Base-by-base conservation (phyloP, 805 yeast species). In the Ascoidea tarda region DNA sequence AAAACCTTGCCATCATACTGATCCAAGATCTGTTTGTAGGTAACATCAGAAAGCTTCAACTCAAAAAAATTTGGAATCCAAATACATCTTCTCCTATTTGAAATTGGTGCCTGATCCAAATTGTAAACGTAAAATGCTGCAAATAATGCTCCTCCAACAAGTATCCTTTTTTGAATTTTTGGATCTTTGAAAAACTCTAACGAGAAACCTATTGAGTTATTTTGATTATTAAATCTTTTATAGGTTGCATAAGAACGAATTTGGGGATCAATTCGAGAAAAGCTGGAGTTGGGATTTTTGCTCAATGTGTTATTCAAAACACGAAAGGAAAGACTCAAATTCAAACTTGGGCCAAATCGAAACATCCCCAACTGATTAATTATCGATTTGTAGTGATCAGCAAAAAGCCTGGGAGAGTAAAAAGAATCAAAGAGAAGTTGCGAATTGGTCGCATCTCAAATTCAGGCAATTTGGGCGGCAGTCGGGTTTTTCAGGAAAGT, bases 61-160 rank as follows among this genome's bases (percentile, higher is more conserved):
- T 87, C 96, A 38, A 84, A 57, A 70, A 81, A 76, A 50, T 74
- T 73, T 5, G 88, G 84, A 1, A 85, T 71, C 76, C 88, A 77
- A 62, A 89, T 77, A 60, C 88, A 77, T 57, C 97, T 71, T 33
- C 61, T 68, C 50, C 98, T 70, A 38, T 81, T 78, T 1, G 95
- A 81, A 32, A 83, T 82, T 0, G 96, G 96, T 0, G 96, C 96
- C 57, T 77, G 77, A 57, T 89, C 85, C 33, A 87, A 69, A 58
- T 82, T 52, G 38, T 38, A 46, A 32, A 54, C 10, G 8, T 49
- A 53, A 45, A 51, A 53, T 8, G 33, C 46, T 10, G 51, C 53
- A 33, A 49, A 28, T 33, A 49, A 50, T 31, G 28, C 38, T 2
- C 46, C 10, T 5, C 53, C 53, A 6, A 32, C n/a, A 10, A 46